phyloP scores from a whole-genome alignment of 805 yeast species.

The Tetrapisispora nanseiensis region DNA sequence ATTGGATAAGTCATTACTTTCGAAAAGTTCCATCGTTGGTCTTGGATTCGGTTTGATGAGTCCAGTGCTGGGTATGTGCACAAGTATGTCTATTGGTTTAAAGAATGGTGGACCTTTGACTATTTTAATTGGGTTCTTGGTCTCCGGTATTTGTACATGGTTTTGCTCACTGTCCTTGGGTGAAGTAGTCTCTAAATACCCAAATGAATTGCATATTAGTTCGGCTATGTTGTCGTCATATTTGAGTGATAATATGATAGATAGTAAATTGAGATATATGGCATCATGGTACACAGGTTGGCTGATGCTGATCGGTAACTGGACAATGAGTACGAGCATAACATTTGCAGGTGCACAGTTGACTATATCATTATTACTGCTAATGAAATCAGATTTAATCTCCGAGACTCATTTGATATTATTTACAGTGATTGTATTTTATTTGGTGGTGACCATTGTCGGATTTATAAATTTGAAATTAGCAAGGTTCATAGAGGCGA shows the following conservation, averaged over 20 bases:
- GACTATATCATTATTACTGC: constrained; percentile 54
- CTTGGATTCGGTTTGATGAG: constrained; percentile 75
- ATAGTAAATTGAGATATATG: constrained; percentile 35
- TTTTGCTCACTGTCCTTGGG: constrained; percentile 63
- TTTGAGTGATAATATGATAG: constrained; percentile 30
- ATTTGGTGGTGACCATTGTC: constrained; percentile 45
- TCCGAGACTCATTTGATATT: constrained; percentile 41
- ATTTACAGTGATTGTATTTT: constrained; percentile 48
- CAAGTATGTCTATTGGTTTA: constrained; percentile 61
- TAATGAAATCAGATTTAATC: constrained; percentile 44
- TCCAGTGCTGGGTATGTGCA: constrained; percentile 68
- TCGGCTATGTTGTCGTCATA: constrained; percentile 51
- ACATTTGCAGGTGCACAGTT: constrained; percentile 71
- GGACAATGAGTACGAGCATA: constrained; percentile 68
- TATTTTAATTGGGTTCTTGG: constrained; percentile 63
- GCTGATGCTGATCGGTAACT: constrained; percentile 62
- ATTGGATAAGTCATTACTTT: constrained; percentile 49
- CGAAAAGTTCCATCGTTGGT: constrained; percentile 63
- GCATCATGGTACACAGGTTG: constrained; percentile 76
- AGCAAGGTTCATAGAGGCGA: constrained; percentile 48
- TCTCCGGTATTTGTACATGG: constrained; percentile 53
- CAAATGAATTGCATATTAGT: constrained; percentile 69
- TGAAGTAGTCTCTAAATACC: constrained; percentile 69
- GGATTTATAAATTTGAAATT: constrained; percentile 56
- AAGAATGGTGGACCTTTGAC: constrained; percentile 73